A percentile compares a stretch with the other conserved stretches of the same genome.
Conservation (phyloP, 2,329 filamentous ascomycete genomes). For the Fusarium guadeloupense region DNA sequence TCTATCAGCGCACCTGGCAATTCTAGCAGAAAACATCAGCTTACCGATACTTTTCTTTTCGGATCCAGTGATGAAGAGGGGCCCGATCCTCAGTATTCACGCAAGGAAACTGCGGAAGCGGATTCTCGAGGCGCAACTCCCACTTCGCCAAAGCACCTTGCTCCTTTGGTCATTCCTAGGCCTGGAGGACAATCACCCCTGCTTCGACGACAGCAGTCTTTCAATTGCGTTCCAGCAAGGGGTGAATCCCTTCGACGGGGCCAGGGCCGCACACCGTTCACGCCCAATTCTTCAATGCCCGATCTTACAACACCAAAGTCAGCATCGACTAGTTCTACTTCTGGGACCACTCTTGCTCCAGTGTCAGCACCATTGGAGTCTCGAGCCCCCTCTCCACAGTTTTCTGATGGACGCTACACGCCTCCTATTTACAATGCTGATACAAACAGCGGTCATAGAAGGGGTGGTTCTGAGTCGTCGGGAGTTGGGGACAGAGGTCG, state of each 20-base stretch:
- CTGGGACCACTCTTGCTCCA: slow-evolving; percentile 58
- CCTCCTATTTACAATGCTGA: slow-evolving; percentile 40
- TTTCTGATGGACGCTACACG: slow-evolving; percentile 53
- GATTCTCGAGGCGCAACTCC: slow-evolving; percentile 31
- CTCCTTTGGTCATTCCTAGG: slow-evolving; percentile 66
- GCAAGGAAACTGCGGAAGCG: slow-evolving; percentile 34
- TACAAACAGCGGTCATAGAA: slow-evolving; percentile 52
- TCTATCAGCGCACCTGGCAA: slow-evolving; percentile 69
- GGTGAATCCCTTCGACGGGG: slow-evolving; percentile 55
- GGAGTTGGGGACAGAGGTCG: slow-evolving; percentile 70
- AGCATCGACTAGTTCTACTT: slow-evolving; percentile 50
- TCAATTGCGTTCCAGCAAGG: slow-evolving; percentile 58
- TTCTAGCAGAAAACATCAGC: slow-evolving; percentile 55
- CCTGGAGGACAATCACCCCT: slow-evolving; percentile 29
- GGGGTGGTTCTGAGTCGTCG: slow-evolving; percentile 65
- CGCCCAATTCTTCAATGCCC: slow-evolving; percentile 48
- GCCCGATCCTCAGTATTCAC: slow-evolving; percentile 33
- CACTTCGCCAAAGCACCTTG: slow-evolving; percentile 62
- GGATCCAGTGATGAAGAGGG: slow-evolving; percentile 39
- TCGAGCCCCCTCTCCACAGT: slow-evolving; percentile 53
- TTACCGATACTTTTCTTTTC: slow-evolving; percentile 40
- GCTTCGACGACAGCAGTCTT: slow-evolving; percentile 50
- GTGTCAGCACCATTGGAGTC: slow-evolving; percentile 59
- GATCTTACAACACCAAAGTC: slow-evolving; percentile 57
- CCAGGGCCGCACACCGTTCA: slow-evolving; percentile 53